Evolutionary conservation across 73 alveolate genomes (phyloP).

Genomic region (Halteria grandinella): DNA sequence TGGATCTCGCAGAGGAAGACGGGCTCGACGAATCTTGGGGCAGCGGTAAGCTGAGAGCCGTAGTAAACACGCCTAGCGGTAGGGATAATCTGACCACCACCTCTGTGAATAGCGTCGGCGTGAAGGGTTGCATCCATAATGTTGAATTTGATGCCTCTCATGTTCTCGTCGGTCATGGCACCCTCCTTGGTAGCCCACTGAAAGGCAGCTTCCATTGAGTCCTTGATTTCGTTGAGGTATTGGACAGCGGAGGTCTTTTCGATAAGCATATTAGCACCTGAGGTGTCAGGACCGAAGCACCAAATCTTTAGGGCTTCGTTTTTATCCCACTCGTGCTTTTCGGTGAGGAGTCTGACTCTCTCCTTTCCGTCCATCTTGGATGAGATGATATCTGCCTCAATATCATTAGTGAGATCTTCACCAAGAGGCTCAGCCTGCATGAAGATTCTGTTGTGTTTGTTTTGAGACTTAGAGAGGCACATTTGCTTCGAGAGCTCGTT

Average conservation of each 20-base stretch:
- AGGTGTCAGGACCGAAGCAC: slow-evolving; percentile 98
- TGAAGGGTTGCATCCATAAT: slow-evolving; percentile 90
- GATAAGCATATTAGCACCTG: slow-evolving; percentile 96
- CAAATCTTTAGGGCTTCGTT: slow-evolving; percentile 95
- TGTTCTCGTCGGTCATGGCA: slow-evolving; percentile 96
- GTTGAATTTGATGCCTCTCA: slow-evolving; percentile 99
- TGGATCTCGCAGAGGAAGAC: slow-evolving; percentile 96
- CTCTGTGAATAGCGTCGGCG: slow-evolving; percentile 98
- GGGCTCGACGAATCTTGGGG: slow-evolving; percentile 98
- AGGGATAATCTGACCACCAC: slow-evolving; percentile 99
- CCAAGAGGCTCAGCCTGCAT: slow-evolving; percentile 91
- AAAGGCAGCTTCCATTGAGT: slow-evolving; percentile 96
- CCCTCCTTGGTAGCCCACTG: slow-evolving; percentile 99
- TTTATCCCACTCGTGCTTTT: slow-evolving; percentile 93
- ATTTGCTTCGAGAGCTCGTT: slow-evolving; percentile 77
- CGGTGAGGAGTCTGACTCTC: slow-evolving; percentile 89
- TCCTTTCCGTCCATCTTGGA: slow-evolving; percentile 91
- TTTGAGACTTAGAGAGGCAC: slow-evolving; percentile 98
- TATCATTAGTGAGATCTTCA: slow-evolving; percentile 90
- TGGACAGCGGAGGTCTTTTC: slow-evolving; percentile 95
- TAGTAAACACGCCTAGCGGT: slow-evolving; percentile 98
- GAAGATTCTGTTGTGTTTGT: slow-evolving; percentile 98
- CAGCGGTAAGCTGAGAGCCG: slow-evolving; percentile 96
- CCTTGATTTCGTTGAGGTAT: slow-evolving; percentile 96
- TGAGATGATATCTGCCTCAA: slow-evolving; percentile 81